Conservation (phyloP, 2,329 filamentous ascomycete genomes). For the Macrophomina tecta region DNA sequence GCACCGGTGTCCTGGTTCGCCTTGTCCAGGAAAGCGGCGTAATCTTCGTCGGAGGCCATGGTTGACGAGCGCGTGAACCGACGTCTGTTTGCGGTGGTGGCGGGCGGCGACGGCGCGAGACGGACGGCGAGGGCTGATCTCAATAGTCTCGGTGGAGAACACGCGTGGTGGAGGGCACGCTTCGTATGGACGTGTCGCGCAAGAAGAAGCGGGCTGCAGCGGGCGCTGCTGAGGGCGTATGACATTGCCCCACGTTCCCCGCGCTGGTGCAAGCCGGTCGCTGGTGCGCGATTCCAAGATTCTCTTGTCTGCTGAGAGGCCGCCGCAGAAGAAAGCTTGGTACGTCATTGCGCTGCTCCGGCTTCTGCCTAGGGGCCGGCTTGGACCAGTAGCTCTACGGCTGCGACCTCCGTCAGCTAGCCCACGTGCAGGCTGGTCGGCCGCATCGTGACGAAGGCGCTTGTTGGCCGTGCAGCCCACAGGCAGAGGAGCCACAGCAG, state of each 20-base stretch:
- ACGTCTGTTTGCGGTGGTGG: neutral
- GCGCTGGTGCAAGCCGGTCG: neutral
- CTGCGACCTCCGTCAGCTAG: neutral
- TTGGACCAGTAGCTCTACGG: conserved; percentile 5
- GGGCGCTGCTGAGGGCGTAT: conserved; percentile 5
- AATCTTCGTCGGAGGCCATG: conserved; percentile 81
- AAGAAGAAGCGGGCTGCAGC: conserved; percentile 14
- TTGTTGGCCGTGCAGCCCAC: neutral
- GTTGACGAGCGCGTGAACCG: conserved; percentile 31
- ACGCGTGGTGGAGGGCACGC: neutral
- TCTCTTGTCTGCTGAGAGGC: conserved; percentile 14
- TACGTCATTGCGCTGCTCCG: conserved; percentile 15
- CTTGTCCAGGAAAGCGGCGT: conserved; percentile 84
- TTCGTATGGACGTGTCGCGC: conserved; percentile 2
- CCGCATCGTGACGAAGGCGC: neutral
- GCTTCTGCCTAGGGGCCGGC: conserved; percentile 1
- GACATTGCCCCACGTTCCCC: conserved; percentile 22
- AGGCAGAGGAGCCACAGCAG: conserved; percentile 2
- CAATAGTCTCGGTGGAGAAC: neutral
- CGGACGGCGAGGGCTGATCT: neutral
- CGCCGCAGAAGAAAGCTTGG: conserved; percentile 8
- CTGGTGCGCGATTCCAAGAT: conserved; percentile 1
- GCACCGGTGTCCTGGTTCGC: conserved; percentile 72
- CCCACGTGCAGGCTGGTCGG: conserved; percentile 7
- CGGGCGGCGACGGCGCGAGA: neutral